Evolutionary conservation across 345 rosid genomes (phyloP).

Genomic region (Dipteronia dyeriana): DNA sequence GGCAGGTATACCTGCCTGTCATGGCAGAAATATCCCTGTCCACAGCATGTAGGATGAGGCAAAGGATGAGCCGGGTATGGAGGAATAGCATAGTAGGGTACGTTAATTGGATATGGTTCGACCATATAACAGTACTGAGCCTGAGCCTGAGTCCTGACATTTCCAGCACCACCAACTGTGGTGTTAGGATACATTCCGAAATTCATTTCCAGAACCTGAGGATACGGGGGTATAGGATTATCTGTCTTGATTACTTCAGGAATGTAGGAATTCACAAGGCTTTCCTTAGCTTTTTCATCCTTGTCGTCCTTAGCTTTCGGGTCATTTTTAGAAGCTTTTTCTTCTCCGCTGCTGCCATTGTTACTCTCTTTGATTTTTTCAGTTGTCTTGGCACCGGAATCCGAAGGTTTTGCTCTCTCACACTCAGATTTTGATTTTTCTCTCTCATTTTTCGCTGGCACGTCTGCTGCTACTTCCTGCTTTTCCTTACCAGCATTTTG

Average conservation of each 20-base stretch:
- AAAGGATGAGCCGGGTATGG: conserved; percentile 25
- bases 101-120: conserved; percentile 34
- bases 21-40: conserved; percentile 20
- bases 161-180: conserved; percentile 16
- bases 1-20: conserved; percentile 28
- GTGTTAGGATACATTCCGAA: conserved; percentile 19
- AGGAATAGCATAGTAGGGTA: conserved; percentile 44
- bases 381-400: conserved; percentile 13
- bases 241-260: conserved; percentile 20
- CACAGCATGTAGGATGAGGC: conserved; percentile 21
- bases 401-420: conserved; percentile 19
- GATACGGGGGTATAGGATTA: not conserved
- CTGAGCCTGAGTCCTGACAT: conserved; percentile 13
- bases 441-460: conserved; percentile 7
- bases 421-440: conserved; percentile 24
- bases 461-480: conserved; percentile 20
- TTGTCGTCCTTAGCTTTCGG: conserved; percentile 16
- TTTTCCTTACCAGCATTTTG: conserved; percentile 29
- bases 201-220: conserved; percentile 10
- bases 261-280: not conserved
- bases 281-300: conserved; percentile 17
- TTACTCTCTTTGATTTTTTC: conserved; percentile 20
- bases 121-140: conserved; percentile 30
- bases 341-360: not conserved
- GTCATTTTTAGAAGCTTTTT: conserved; percentile 19